phyloP scores from a whole-genome alignment of 2,329 filamentous ascomycete species.

The Clarireedia homoeocarpa region DNA sequence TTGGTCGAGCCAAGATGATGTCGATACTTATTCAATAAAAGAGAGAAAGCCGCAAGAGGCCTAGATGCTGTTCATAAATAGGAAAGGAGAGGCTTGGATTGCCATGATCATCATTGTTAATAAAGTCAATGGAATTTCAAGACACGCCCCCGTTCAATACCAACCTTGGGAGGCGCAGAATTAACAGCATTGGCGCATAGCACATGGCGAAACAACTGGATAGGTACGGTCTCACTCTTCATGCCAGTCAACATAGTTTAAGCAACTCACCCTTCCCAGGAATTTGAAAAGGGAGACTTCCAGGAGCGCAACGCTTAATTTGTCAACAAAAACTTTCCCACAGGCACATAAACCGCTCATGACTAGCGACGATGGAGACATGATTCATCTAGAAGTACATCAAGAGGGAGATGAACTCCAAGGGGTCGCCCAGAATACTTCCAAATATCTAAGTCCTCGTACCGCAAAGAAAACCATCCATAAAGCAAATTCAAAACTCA shows the following conservation, averaged over 20 bases:
- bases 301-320: constrained; percentile 5
- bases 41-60: too few relatives aligned
- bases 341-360: constrained; percentile 2
- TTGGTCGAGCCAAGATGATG: too few relatives aligned
- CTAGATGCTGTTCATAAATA: too few relatives aligned
- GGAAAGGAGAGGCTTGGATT: too few relatives aligned
- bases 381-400: constrained; percentile 5
- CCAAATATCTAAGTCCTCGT: constrained; percentile 5
- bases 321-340: constrained; percentile 5
- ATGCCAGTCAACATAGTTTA: constrained; percentile 1
- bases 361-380: neutral
- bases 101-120: too few relatives aligned
- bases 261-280: constrained; percentile 5
- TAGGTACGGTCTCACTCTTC: neutral
- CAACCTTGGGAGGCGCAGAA: neutral
- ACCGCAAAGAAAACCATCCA: constrained; percentile 1
- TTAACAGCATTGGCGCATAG: neutral
- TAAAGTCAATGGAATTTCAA: too few relatives aligned
- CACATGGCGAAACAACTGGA: neutral
- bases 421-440: neutral
- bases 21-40: too few relatives aligned
- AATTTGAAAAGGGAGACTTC: constrained; percentile 6
- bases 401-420: neutral
- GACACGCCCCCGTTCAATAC: too few relatives aligned
- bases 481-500: constrained; percentile 34